Conservation (phyloP, 148 eudicot species). For the Cornus florida region DNA sequence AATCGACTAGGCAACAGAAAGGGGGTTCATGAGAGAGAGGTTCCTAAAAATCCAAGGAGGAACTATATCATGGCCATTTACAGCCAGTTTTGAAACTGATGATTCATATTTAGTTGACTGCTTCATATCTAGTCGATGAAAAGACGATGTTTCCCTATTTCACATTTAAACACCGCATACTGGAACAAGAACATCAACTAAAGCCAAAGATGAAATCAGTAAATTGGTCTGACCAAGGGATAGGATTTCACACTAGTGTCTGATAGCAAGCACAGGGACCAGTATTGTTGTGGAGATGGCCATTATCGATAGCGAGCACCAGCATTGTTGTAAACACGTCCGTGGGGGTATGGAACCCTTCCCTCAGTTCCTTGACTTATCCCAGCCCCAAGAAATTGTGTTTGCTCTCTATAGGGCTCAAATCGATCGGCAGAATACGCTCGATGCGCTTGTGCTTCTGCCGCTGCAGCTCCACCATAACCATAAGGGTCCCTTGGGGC, state of each 20-base stretch:
- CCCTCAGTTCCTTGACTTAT: constrained; percentile 19
- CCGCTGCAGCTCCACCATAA: constrained; percentile 15
- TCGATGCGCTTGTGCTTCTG: constrained; percentile 15
- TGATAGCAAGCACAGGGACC: too few species aligned
- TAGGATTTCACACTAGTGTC: not conserved
- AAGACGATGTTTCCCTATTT: not conserved
- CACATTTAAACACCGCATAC: not conserved
- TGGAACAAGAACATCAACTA: not conserved
- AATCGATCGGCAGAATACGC: constrained; percentile 12
- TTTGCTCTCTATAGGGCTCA: constrained; percentile 16
- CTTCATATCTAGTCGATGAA: not conserved
- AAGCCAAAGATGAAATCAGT: not conserved
- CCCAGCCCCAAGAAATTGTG: constrained; percentile 18
- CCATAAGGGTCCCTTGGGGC: constrained; percentile 13
- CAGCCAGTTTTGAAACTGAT: not conserved
- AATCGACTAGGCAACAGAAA: not conserved
- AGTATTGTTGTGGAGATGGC: not conserved
- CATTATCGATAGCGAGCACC: constrained; percentile 16
- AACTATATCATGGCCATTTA: too few species aligned
- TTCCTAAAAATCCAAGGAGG: not conserved
- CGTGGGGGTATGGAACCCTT: constrained; percentile 28
- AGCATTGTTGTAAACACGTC: constrained; percentile 29
- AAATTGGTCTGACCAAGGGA: not conserved
- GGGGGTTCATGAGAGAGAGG: not conserved
- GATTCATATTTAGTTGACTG: not conserved